Conservation (phyloP, 441 rosid species). For the Brassica hybrid region DNA sequence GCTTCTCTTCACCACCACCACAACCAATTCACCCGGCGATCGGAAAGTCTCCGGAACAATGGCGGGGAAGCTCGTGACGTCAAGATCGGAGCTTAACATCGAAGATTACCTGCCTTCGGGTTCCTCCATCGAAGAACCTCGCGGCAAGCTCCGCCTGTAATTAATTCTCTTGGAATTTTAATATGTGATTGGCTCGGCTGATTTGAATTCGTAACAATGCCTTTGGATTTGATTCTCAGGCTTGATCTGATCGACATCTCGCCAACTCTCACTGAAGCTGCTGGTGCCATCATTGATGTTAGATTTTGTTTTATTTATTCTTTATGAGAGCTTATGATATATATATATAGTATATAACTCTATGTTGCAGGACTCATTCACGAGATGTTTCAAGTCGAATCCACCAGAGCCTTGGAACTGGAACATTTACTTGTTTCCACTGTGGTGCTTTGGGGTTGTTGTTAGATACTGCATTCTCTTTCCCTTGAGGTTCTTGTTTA, state of each 20-base stretch:
- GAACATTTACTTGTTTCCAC: constrained; percentile 88
- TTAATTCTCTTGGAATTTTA: background rate
- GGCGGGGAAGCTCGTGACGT: constrained; percentile 53
- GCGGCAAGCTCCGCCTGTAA: constrained; percentile 83
- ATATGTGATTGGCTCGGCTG: no score
- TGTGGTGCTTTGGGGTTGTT: constrained; percentile 89
- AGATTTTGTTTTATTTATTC: background rate
- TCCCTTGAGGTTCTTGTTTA: constrained; percentile 65
- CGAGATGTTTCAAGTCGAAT: constrained; percentile 95
- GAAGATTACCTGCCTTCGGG: constrained; percentile 97
- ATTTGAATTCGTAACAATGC: constrained; percentile 4
- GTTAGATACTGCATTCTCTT: constrained; percentile 82
- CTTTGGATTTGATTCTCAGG: constrained; percentile 41
- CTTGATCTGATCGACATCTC: constrained; percentile 88
- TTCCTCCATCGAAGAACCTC: constrained; percentile 76
- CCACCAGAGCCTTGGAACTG: constrained; percentile 98
- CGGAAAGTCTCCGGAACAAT: background rate
- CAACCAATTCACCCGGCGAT: constrained; percentile 25
- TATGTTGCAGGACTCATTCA: constrained; percentile 86
- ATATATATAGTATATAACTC: background rate
- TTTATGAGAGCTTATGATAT: background rate
- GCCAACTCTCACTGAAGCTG: constrained; percentile 91
- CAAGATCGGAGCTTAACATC: constrained; percentile 82
- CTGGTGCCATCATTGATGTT: constrained; percentile 96
- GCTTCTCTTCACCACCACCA: background rate